Evolutionary conservation across 352 stramenopile genomes (phyloP), one percentile per base, ranked within the genome.

Genomic region (Globisporangium carolinianum): DNA sequence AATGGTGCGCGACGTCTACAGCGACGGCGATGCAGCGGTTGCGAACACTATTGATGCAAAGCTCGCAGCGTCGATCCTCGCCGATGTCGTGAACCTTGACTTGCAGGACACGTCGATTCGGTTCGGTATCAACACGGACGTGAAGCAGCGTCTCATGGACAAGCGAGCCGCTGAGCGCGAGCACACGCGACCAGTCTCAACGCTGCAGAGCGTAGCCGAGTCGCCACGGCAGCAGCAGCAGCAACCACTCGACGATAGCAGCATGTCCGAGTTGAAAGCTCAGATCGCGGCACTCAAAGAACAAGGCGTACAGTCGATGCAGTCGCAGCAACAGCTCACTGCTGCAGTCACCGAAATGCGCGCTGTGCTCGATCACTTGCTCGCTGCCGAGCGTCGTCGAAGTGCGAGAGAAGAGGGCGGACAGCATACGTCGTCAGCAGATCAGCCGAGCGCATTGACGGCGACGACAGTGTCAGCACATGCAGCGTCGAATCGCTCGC

Each of bases 41-140:
- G 11, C 37, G 0, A 67, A 70, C 35, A 65, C 61, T 32, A 32
- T 32, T 32, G 24, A 32, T 0, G 48, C 61, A 0, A 46, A 50
- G 36, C 57, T 64, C 39, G 64, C 61, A 11, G 68, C 61, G 0
- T 10, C 61, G 18, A 46, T 69, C 15, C 66, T 75, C 39, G 55
- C 61, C 4, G 52, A 47, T 5, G 56, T 58, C 4, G 37, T 75
- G 5, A 66, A 65, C 17, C 11, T 53, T 1, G 55, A 57, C 1
- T 41, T 65, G 2, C 58, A 69, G 11, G 65, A 69, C 56, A 48
- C 61, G 0, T 67, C 51, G 4, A 65, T 75, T 24, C 64, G 56
- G 37, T 69, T 65, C 46, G 67, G 64, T 14, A 58, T 75, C 39
- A 53, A 41, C 15, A 55, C n/a, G 4, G 48, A 60, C 12, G 51